Conservation (phyloP, 805 yeast species). For the Blastobotrys muscicola region DNA sequence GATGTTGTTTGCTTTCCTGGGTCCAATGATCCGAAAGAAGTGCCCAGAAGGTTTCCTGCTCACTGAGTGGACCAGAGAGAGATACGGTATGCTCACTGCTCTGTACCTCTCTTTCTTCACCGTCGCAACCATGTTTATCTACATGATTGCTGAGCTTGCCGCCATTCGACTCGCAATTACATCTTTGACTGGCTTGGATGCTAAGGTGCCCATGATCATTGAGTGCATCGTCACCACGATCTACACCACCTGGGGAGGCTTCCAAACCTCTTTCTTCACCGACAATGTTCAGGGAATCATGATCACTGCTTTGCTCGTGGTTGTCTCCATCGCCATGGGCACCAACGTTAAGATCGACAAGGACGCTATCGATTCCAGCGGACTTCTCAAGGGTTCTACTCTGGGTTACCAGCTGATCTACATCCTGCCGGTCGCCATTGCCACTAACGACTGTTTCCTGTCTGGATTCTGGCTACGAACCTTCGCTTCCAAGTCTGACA, state of each 20-base stretch:
- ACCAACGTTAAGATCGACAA: slow-evolving; percentile 50
- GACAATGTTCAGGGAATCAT: slow-evolving; percentile 77
- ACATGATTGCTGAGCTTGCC: slow-evolving; percentile 79
- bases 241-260: slow-evolving; percentile 84
- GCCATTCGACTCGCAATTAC: slow-evolving; percentile 71
- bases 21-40: slow-evolving; percentile 66
- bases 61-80: slow-evolving; percentile 86
- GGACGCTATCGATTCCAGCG: slow-evolving; percentile 53
- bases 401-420: slow-evolving; percentile 87
- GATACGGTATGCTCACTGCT: slow-evolving; percentile 68
- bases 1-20: slow-evolving; percentile 69
- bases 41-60: slow-evolving; percentile 88
- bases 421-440: slow-evolving; percentile 74
- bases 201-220: slow-evolving; percentile 71
- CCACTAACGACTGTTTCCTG: slow-evolving; percentile 83
- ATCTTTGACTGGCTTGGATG: slow-evolving; percentile 67
- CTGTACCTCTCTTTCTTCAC: slow-evolving; percentile 74
- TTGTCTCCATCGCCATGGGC: slow-evolving; percentile 75
- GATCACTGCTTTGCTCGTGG: slow-evolving; percentile 55
- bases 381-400: slow-evolving; percentile 53
- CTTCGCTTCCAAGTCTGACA: slow-evolving; percentile 73
- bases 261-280: slow-evolving; percentile 77
- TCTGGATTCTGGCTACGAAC: slow-evolving; percentile 93
- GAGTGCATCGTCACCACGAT: slow-evolving; percentile 82
- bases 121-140: slow-evolving; percentile 64